A percentile compares a stretch with the other conserved stretches of the same genome.
Evolutionary conservation across 2,329 filamentous ascomycete species (phyloP).

Genomic region (Zymoseptoria tritici): DNA sequence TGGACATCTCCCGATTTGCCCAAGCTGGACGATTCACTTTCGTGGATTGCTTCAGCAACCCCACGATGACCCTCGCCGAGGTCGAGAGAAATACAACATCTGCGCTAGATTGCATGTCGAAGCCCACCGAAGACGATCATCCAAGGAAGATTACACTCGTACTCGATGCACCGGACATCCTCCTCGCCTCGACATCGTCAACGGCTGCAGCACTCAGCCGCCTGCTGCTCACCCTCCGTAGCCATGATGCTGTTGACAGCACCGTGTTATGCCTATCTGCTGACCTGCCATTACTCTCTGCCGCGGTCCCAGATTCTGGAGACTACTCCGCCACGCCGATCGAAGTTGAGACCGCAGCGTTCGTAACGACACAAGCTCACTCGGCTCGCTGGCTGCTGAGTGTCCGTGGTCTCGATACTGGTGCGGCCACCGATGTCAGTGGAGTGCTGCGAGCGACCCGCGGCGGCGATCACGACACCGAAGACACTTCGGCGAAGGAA

Average conservation of each 20-base stretch:
- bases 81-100: conserved; percentile 4
- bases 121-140: neutral
- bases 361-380: conserved; percentile 67
- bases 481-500: conserved; percentile 33
- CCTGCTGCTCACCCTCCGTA: conserved; percentile 26
- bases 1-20: conserved; percentile 59
- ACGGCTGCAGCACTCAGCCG: conserved; percentile 24
- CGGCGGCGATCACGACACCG: conserved; percentile 35
- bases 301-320: conserved; percentile 27
- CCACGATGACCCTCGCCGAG: conserved; percentile 6
- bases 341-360: conserved; percentile 63
- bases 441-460: conserved; percentile 73
- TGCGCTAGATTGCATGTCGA: conserved; percentile 5
- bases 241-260: conserved; percentile 50
- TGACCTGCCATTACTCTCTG: conserved; percentile 59
- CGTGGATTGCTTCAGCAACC: conserved; percentile 58
- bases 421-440: conserved; percentile 82
- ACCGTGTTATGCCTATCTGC: conserved; percentile 63
- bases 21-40: conserved; percentile 59
- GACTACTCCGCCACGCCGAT: conserved; percentile 49
- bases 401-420: conserved; percentile 72
- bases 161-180: conserved; percentile 39
- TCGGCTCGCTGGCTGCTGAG: conserved; percentile 64
- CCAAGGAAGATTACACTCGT: conserved; percentile 33
- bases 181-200: conserved; percentile 31